These are phyloP conservation scores for Hibiscus tridactylites DNA, from an alignment of 345 rosid species.

Conservation along the genomic window DNA sequence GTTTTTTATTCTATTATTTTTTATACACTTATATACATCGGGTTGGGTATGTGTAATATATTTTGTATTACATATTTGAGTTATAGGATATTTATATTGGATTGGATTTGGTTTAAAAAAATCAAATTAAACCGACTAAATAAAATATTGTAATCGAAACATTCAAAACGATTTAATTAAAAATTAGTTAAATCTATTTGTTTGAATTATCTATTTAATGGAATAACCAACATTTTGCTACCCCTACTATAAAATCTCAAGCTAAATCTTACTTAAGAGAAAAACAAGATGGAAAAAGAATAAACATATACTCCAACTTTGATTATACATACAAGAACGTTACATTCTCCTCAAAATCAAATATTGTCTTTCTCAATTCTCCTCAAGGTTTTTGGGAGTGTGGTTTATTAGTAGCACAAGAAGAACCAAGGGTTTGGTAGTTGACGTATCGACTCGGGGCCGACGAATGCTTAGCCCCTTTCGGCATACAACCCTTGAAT, in stretches of 20 bases:
- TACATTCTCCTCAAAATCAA: not conserved
- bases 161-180: too few species aligned
- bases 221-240: too few species aligned
- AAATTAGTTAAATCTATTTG: too few species aligned
- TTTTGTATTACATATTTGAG: too few species aligned
- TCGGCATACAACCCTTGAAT: constrained; percentile 65
- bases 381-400: constrained; percentile 11
- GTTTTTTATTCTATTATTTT: too few species aligned
- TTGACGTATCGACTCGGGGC: constrained; percentile 87
- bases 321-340: not conserved
- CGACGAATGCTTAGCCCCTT: constrained; percentile 60
- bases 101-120: too few species aligned
- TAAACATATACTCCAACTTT: not conserved
- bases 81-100: too few species aligned
- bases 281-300: not conserved
- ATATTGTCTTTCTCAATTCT: not conserved
- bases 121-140: too few species aligned
- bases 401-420: constrained; percentile 21
- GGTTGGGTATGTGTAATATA: too few species aligned
- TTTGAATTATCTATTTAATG: too few species aligned
- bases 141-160: too few species aligned
- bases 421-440: constrained; percentile 54
- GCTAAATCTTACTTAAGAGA: not conserved
- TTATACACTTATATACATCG: too few species aligned
- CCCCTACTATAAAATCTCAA: not conserved